Evolutionary conservation across 192 early-diverging fungal species (phyloP).

Genomic region (Fimicolochytrium jonesii): DNA sequence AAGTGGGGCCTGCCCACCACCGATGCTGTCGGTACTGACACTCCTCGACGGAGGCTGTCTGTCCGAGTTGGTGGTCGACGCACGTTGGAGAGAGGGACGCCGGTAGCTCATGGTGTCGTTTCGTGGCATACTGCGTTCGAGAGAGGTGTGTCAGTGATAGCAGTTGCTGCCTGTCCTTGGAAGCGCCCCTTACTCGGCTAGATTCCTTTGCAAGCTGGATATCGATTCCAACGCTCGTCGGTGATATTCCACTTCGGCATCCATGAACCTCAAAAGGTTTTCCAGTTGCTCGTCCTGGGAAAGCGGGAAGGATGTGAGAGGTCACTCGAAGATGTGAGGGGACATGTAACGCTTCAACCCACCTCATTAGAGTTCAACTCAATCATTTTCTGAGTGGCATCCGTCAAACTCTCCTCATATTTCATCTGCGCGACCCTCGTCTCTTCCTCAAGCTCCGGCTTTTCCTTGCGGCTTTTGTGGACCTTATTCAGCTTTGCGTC

Average conservation of each 20-base stretch:
- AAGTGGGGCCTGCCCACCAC: background rate
- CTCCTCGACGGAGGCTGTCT: slow-evolving; percentile 1
- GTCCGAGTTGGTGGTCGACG: slow-evolving; percentile 1
- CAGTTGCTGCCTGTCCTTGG: background rate
- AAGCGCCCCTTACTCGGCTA: slow-evolving; percentile 27
- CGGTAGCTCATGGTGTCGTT: background rate
- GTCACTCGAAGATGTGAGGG: too few species aligned
- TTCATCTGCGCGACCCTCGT: slow-evolving; percentile 81
- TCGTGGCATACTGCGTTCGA: background rate
- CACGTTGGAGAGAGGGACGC: background rate
- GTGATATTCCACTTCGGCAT: slow-evolving; percentile 39
- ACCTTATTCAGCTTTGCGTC: slow-evolving; percentile 85
- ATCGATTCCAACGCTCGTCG: slow-evolving; percentile 21
- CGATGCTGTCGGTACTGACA: slow-evolving; percentile 5
- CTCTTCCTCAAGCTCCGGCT: slow-evolving; percentile 87
- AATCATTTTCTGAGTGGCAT: slow-evolving; percentile 74
- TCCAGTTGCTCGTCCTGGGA: slow-evolving; percentile 41
- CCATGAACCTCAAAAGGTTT: slow-evolving; percentile 49
- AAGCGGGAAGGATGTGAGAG: too few species aligned
- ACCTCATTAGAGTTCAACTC: slow-evolving; percentile 80
- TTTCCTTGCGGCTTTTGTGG: slow-evolving; percentile 90
- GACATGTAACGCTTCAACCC: too few species aligned
- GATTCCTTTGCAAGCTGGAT: slow-evolving; percentile 16
- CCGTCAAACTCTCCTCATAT: slow-evolving; percentile 87
- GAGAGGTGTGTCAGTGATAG: too few species aligned